Percentiles rank a stretch among this genome's conserved stretches.
These are phyloP conservation scores for Fusarium udum DNA, from an alignment of 2,329 filamentous ascomycete genomes.

Conservation along the genomic window DNA sequence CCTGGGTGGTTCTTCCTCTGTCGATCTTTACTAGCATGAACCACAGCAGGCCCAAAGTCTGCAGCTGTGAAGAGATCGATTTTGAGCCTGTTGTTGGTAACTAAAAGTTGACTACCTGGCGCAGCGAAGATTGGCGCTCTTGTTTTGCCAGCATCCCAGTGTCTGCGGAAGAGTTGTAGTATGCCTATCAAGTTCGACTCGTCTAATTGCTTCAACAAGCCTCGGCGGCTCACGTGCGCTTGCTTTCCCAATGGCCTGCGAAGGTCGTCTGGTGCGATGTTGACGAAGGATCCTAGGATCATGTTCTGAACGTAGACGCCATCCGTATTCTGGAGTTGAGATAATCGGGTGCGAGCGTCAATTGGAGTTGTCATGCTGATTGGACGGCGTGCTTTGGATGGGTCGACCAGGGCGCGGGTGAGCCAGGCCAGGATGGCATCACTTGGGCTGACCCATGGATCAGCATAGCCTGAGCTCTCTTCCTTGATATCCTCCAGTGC, in stretches of 20 bases:
- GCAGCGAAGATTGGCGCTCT: neutral
- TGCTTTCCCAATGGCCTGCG: neutral
- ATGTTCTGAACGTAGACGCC: neutral
- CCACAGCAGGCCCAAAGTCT: neutral
- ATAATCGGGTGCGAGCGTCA: neutral
- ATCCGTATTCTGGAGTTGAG: rapidly evolving
- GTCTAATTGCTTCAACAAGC: neutral
- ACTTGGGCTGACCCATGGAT: neutral
- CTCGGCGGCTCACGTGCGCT: neutral
- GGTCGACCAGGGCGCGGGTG: rapidly evolving
- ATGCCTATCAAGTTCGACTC: neutral
- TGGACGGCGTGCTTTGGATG: rapidly evolving
- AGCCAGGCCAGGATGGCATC: neutral
- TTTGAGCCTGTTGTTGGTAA: neutral
- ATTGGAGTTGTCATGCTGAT: neutral
- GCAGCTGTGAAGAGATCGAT: neutral
- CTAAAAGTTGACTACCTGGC: neutral
- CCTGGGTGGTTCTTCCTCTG: neutral
- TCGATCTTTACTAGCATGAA: too few relatives aligned
- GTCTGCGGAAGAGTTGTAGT: neutral
- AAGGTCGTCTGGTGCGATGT: rapidly evolving
- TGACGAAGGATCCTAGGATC: neutral
- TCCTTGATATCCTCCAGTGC: neutral
- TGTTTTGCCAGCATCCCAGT: neutral
- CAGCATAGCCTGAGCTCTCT: rapidly evolving